These are phyloP conservation scores for Emmonsiellopsis sp. DNA, from an alignment of 2,329 filamentous ascomycete genomes.

Conservation along the genomic window DNA sequence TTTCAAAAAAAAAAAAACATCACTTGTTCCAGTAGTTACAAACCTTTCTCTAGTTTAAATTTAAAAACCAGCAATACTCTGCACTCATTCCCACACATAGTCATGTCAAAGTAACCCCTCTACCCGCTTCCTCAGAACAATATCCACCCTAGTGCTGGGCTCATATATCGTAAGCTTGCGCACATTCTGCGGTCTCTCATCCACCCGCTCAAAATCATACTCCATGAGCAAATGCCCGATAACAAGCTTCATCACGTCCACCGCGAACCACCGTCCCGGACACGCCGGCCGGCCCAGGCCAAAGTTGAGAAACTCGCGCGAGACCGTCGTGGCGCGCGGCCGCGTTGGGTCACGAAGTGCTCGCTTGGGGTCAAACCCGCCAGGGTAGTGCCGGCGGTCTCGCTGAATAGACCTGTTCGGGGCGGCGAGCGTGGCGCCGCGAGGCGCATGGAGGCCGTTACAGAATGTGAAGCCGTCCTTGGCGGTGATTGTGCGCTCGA, in stretches of 20 bases:
- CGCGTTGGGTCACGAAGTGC: constrained; percentile 2
- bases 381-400: not conserved
- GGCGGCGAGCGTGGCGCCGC: constrained; percentile 8
- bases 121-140: not conserved
- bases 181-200: not conserved
- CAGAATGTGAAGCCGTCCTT: constrained; percentile 13
- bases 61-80: too few species aligned
- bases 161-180: not conserved
- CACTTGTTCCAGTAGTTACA: too few species aligned
- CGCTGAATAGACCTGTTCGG: constrained; percentile 2
- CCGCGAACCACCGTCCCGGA: not conserved
- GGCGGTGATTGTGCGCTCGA: constrained; percentile 11
- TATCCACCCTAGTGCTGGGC: not conserved
- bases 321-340: constrained; percentile 3
- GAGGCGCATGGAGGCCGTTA: constrained; percentile 11
- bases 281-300: not conserved
- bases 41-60: too few species aligned
- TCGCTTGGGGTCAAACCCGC: constrained; percentile 1
- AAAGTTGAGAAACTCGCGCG: constrained; percentile 13
- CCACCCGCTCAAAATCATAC: constrained; percentile 2
- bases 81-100: too few species aligned
- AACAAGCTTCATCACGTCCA: not conserved
- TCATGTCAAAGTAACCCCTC: too few species aligned
- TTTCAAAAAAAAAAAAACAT: too few species aligned
- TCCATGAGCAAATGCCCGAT: not conserved